A percentile compares a stretch with the other conserved stretches of the same genome.
Evolutionary conservation across 345 rosid species (phyloP).

Genomic region (Durio zibethinus): DNA sequence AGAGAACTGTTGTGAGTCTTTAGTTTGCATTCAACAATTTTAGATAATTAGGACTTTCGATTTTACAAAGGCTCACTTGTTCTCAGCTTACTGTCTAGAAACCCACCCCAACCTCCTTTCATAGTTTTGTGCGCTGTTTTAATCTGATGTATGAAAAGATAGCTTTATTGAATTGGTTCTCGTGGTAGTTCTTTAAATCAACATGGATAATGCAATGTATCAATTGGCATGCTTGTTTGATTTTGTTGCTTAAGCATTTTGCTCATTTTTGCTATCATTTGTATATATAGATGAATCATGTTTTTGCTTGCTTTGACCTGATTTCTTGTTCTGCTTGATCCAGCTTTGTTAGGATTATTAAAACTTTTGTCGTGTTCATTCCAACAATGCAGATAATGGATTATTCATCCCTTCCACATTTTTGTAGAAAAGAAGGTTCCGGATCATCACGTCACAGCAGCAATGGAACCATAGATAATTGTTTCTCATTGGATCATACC

Average conservation of each 20-base stretch:
- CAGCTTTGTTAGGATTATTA: background rate
- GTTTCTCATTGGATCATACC: constrained; percentile 79
- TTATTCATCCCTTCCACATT: constrained; percentile 86
- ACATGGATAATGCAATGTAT: background rate
- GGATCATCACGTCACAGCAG: constrained; percentile 57
- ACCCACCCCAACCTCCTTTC: background rate
- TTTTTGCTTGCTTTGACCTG: constrained; percentile 1
- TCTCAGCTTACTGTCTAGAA: background rate
- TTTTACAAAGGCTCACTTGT: background rate
- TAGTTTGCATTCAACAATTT: constrained; percentile 1
- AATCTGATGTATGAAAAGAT: constrained; percentile 1
- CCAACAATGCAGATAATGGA: constrained; percentile 73
- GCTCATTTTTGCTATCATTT: background rate
- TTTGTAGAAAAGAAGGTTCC: constrained; percentile 73
- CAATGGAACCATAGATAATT: constrained; percentile 47
- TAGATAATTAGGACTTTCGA: background rate
- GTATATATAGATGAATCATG: background rate
- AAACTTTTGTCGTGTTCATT: constrained; percentile 16
- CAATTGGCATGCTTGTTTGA: background rate
- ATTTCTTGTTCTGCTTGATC: constrained; percentile 4
- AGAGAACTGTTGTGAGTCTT: background rate
- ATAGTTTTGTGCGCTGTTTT: background rate
- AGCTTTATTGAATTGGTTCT: background rate
- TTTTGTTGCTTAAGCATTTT: background rate
- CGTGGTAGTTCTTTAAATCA: background rate